Percentiles rank a stretch among this genome's conserved stretches.
Conservation (phyloP, 768 basidiomycete species). For the Termitomyces sp. region DNA sequence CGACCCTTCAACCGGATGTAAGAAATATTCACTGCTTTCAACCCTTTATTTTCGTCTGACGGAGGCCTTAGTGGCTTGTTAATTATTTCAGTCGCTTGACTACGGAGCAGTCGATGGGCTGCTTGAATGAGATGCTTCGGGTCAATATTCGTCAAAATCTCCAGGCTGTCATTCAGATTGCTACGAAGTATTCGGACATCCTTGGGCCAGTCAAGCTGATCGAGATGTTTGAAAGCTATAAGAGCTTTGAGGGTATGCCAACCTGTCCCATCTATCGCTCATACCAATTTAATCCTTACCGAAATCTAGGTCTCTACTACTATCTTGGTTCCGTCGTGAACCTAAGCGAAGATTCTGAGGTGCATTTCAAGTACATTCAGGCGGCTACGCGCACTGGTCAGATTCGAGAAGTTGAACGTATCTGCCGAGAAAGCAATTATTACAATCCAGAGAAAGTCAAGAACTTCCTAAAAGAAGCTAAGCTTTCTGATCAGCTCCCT, state of each 20-base stretch:
- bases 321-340: conserved; percentile 98
- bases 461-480: conserved; percentile 99
- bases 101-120: conserved; percentile 94
- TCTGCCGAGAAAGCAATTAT: conserved; percentile 93
- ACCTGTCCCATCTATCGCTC: not conserved
- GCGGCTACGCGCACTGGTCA: conserved; percentile 97
- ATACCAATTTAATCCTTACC: not conserved
- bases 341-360: conserved; percentile 91
- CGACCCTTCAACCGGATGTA: conserved; percentile 78
- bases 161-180: conserved; percentile 93
- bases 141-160: conserved; percentile 98
- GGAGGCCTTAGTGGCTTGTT: conserved; percentile 74
- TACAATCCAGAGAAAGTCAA: conserved; percentile 99
- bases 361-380: conserved; percentile 99
- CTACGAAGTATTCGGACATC: conserved; percentile 98
- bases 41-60: not conserved
- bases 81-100: conserved; percentile 96
- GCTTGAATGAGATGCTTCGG: conserved; percentile 94
- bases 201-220: conserved; percentile 96
- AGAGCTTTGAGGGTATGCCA: conserved; percentile 84
- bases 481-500: conserved; percentile 92
- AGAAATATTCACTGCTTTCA: conserved; percentile 17
- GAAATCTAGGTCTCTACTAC: conserved; percentile 78
- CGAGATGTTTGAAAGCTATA: conserved; percentile 97
- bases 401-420: conserved; percentile 97